Percentiles rank a stretch among this genome's conserved stretches.
These are phyloP conservation scores for Lophiotrema nucula DNA, from an alignment of 495 filamentous ascomycete species.

Conservation along the genomic window DNA sequence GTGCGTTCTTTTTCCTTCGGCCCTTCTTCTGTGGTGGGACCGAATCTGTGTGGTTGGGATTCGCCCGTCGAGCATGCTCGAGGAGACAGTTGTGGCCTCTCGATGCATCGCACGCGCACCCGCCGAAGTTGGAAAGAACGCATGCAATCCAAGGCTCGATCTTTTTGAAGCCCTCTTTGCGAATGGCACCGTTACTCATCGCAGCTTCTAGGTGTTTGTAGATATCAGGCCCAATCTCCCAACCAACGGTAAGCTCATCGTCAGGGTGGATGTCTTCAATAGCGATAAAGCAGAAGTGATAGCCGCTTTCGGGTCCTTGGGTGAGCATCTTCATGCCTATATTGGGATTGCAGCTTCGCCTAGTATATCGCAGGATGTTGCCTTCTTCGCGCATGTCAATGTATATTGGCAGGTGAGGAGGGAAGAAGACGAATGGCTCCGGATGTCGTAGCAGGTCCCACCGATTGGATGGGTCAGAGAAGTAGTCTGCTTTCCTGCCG, in stretches of 20 bases:
- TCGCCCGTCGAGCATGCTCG: slow-evolving; percentile 67
- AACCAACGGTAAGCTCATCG: slow-evolving; percentile 64
- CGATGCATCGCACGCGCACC: slow-evolving; percentile 71
- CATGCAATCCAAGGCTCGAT: slow-evolving; percentile 65
- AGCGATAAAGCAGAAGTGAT: slow-evolving; percentile 86
- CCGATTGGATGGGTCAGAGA: slow-evolving; percentile 65
- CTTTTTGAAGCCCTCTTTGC: slow-evolving; percentile 41
- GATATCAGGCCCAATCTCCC: slow-evolving; percentile 59
- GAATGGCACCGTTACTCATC: slow-evolving; percentile 47
- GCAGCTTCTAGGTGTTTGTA: slow-evolving; percentile 42
- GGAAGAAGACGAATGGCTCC: slow-evolving; percentile 53
- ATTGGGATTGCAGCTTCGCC: slow-evolving; percentile 87
- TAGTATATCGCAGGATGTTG: slow-evolving; percentile 75
- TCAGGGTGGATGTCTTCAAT: slow-evolving; percentile 65
- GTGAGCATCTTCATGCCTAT: slow-evolving; percentile 76
- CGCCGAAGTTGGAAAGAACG: slow-evolving; percentile 80
- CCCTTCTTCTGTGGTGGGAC: slow-evolving; percentile 47
- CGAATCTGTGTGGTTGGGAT: slow-evolving; percentile 41
- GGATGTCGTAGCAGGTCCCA: slow-evolving; percentile 77
- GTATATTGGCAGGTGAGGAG: slow-evolving; percentile 61
- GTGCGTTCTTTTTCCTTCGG: slow-evolving; percentile 58
- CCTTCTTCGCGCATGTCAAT: slow-evolving; percentile 88
- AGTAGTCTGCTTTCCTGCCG: slow-evolving; percentile 75
- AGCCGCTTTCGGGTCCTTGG: slow-evolving; percentile 59
- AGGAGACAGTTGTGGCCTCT: slow-evolving; percentile 57